Base-by-base conservation (phyloP, 805 yeast genomes). In the Starmerella riodocensis region DNA sequence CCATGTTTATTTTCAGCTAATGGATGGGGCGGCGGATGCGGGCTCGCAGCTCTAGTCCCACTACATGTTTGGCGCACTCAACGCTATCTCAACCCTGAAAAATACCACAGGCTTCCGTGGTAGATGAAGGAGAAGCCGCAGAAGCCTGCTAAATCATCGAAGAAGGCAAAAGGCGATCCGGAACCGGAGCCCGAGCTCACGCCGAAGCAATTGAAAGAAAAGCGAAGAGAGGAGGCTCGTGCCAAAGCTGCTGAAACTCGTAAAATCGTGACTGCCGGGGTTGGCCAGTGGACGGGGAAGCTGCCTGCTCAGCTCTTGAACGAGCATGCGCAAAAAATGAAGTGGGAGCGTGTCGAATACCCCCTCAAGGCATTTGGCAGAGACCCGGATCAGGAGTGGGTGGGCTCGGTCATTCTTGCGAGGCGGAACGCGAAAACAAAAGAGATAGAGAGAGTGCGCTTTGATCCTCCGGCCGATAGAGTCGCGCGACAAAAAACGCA, bases 241-340 rank as follows among this genome's bases (percentile, higher is more conserved):
- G 53, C 52, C 3, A 29, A 46, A 8, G 54, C 54, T 4, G 56
- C 56, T 3, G 56, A 52, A 19, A 43, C 53, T 4, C 52, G 56
- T 6, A 49, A 49, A 29, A 59, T 67, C n/a, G 79, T 76, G 25
- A 43, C 56, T 0, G 69, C 80, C 0, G 76, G 79, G 13, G 70
- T 78, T 27, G 63, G 76, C 32, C 83, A 88, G 22, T 85, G 95
- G 95, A 85, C 95, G 0, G 98, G 98, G 1, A 88, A 88, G 52
- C 64, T 88, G 13, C 97, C 98, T 0, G 84, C 81, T 2, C 76
- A 91, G 0, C 59, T 88, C 14, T 67, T 88, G 4, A 83, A 83
- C 53, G 98, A 88, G 53, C 78, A 76, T 47, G 80, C 91, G 46
- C 95, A 83, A 56, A 80, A 78, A 55, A 74, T 71, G 43, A 83